Conservation (phyloP, 106 monocot species). For the Ottelia alismoides region DNA sequence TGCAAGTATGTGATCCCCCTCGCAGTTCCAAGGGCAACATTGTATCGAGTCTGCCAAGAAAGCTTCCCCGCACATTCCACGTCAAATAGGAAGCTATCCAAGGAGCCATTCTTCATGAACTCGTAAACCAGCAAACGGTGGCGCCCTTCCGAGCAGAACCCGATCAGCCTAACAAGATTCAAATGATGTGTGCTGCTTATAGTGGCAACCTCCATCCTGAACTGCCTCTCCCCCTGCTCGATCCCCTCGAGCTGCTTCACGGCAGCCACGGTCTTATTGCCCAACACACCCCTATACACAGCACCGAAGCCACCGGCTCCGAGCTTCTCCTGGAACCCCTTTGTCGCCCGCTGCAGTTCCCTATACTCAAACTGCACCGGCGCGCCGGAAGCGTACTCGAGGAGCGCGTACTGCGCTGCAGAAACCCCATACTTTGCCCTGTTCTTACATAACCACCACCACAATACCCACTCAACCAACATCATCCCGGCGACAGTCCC, state of each 20-base stretch:
- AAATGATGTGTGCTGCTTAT: slow-evolving; percentile 92
- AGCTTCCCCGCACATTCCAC: slow-evolving; percentile 16
- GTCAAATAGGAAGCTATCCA: slow-evolving; percentile 57
- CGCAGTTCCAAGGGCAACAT: slow-evolving; percentile 63
- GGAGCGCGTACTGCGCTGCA: slow-evolving; percentile 53
- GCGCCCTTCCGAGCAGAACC: slow-evolving; percentile 79
- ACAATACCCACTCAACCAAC: slow-evolving; percentile 34
- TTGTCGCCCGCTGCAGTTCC: slow-evolving; percentile 57
- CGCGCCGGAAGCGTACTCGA: slow-evolving; percentile 80
- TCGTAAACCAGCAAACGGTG: slow-evolving; percentile 85
- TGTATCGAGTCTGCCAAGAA: slow-evolving; percentile 40
- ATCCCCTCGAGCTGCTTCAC: slow-evolving; percentile 93
- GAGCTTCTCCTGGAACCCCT: slow-evolving; percentile 67
- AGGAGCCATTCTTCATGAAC: slow-evolving; percentile 81
- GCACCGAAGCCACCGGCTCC: slow-evolving; percentile 84
- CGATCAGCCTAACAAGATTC: slow-evolving; percentile 71
- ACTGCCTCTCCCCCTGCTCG: slow-evolving; percentile 91
- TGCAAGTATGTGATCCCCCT: slow-evolving; percentile 81
- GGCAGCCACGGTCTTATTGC: slow-evolving; percentile 44
- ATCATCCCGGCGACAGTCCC: slow-evolving; percentile 36
- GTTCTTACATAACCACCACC: slow-evolving; percentile 56
- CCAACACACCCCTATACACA: slow-evolving; percentile 54
- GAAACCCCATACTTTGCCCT: slow-evolving; percentile 42
- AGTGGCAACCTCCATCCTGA: slow-evolving; percentile 86
- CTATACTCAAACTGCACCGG: slow-evolving; percentile 68